phyloP scores from a whole-genome alignment of 1,139 yeast genomes.

The Debaryomyces sp. region DNA sequence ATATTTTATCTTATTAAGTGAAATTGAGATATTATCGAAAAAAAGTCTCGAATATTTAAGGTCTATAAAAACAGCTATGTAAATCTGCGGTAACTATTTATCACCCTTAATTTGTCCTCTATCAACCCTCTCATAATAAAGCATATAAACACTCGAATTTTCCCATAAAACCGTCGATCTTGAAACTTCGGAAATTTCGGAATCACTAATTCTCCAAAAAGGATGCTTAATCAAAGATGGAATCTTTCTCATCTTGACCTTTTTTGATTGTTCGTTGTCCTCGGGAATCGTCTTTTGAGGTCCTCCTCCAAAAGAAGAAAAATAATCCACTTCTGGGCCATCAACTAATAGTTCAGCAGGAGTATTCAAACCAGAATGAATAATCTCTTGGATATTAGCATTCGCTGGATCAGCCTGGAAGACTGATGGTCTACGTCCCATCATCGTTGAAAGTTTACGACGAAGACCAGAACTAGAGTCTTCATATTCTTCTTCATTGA shows the following conservation, averaged over 20 bases:
- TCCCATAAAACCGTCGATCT: slow-evolving; percentile 64
- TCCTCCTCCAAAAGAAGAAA: slow-evolving; percentile 12
- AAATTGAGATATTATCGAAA: not conserved
- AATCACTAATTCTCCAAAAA: slow-evolving; percentile 88
- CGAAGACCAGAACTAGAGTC: slow-evolving; percentile 33
- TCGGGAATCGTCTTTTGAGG: slow-evolving; percentile 9
- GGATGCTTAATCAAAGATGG: slow-evolving; percentile 60
- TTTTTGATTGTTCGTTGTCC: slow-evolving; percentile 12
- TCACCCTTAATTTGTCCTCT: slow-evolving; percentile 19
- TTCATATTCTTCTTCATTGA: slow-evolving; percentile 21
- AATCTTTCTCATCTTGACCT: slow-evolving; percentile 51
- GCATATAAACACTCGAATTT: slow-evolving; percentile 75
- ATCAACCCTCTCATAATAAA: slow-evolving; percentile 70
- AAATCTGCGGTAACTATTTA: not conserved
- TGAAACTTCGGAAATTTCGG: slow-evolving; percentile 66
- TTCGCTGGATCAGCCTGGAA: slow-evolving; percentile 43
- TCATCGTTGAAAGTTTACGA: slow-evolving; percentile 39
- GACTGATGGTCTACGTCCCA: slow-evolving; percentile 50
- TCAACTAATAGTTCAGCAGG: slow-evolving; percentile 48
- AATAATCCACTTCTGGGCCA: slow-evolving; percentile 30
- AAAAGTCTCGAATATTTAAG: not conserved
- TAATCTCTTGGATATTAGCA: slow-evolving; percentile 41
- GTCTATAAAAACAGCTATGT: not conserved
- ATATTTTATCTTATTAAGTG: not conserved
- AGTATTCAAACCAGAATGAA: slow-evolving; percentile 43